phyloP scores from a whole-genome alignment of 2,329 filamentous ascomycete species.

The Hypocreales sp. region DNA sequence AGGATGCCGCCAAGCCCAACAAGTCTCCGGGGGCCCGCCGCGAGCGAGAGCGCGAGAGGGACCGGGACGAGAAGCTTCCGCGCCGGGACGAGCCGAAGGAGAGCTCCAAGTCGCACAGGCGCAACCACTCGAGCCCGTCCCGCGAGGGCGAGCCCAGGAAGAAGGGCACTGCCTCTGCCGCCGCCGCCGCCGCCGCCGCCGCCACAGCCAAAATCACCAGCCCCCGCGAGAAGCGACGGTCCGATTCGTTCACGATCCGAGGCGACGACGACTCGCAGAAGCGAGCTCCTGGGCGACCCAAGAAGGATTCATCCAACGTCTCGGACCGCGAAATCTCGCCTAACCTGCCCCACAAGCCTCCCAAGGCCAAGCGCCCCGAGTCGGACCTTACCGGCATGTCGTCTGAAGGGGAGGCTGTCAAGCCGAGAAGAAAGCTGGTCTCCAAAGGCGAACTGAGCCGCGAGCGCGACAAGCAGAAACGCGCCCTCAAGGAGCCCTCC shows the following conservation, averaged over 20 bases:
- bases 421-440: conserved; percentile 46
- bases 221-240: conserved; percentile 32
- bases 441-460: conserved; percentile 47
- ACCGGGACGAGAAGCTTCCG: conserved; percentile 25
- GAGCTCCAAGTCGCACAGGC: conserved; percentile 27
- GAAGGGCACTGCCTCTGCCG: conserved; percentile 20
- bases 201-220: conserved; percentile 20
- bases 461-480: conserved; percentile 41
- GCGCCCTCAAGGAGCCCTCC: conserved; percentile 34
- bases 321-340: conserved; percentile 40
- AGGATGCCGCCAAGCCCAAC: conserved; percentile 28
- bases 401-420: conserved; percentile 40
- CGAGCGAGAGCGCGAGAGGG: conserved; percentile 22
- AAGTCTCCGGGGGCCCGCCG: conserved; percentile 31
- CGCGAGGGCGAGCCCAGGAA: conserved; percentile 29
- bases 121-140: conserved; percentile 31
- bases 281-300: conserved; percentile 35
- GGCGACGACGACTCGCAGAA: conserved; percentile 33
- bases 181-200: no score
- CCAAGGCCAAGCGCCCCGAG: conserved; percentile 37
- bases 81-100: conserved; percentile 28
- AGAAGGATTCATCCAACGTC: conserved; percentile 35
- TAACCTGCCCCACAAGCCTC: conserved; percentile 26
- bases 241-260: conserved; percentile 24
- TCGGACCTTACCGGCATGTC: conserved; percentile 35